Base-by-base conservation (phyloP, 805 yeast genomes). In the Maudiozyma barnettii region DNA sequence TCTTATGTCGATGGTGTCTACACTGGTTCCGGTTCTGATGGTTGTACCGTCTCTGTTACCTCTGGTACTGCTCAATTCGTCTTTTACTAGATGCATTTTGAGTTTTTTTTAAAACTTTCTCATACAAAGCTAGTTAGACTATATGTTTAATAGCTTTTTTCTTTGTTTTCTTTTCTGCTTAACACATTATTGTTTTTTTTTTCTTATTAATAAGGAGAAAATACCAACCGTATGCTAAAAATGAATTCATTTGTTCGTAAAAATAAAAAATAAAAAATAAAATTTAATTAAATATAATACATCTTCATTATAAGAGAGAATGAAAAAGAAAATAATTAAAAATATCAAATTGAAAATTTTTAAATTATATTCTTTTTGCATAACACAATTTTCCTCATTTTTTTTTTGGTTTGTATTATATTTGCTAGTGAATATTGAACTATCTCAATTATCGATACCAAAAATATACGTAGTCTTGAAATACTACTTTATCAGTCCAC, bases 31-130 rank as follows among this genome's bases (percentile, higher is more conserved):
- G 79, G 82, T 49, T 55, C 80, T 18, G 88, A 84, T 61, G 95
- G 95, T 58, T 85, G 95, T 74, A 85, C 95, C 46, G 84, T 81
- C 52, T 74, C 78, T 44, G 81, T 81, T 37, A 71, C 77, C 41
- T 66, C 71, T 30, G 86, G 86, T 63, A 59, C 71, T 45, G 86
- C 82, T 49, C 65, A 78, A 60, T 80, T 79, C 60, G 82, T 81
- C 57, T 73, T 78, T 59, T 77, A 72, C 63, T 72, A 53, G 50
- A 38, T 51, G n/a, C n/a, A n/a, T n/a, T n/a, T n/a, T n/a, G n/a
- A 26, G 10, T 26, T 26, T 26, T 12, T 26, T 26, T 26, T 26
- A n/a, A n/a, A n/a, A n/a, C n/a, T 26, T 26, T 26, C 12, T 6
- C 30, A 26, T 26, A 4, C 10, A 26, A 12, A 26, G 10, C 30